Percentiles rank a stretch among this genome's conserved stretches.
Evolutionary conservation across 495 filamentous ascomycete species (phyloP).

Genomic region (Penicillium pulvis): DNA sequence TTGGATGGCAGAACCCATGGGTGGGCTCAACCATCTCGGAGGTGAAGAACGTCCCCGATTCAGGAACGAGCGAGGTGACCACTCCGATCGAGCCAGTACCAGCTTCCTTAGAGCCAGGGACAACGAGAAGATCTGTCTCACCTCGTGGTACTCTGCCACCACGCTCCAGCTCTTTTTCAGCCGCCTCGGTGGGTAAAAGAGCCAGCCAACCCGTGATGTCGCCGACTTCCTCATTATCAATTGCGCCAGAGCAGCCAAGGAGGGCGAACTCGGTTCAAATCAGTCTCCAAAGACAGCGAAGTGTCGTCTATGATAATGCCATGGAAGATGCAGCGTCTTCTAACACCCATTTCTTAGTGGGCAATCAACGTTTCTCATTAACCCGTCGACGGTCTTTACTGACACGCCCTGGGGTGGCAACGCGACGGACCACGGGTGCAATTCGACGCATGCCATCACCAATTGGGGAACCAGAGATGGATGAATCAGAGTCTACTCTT

Average conservation of each 20-base stretch:
- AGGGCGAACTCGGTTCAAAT: slow-evolving; percentile 39
- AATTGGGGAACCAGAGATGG: slow-evolving; percentile 26
- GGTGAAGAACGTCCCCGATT: slow-evolving; percentile 12
- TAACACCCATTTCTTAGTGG: slow-evolving; percentile 42
- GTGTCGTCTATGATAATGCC: slow-evolving; percentile 26
- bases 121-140: slow-evolving; percentile 4
- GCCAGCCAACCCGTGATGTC: slow-evolving; percentile 28
- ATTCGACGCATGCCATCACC: slow-evolving; percentile 28
- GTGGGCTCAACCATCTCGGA: slow-evolving; percentile 22
- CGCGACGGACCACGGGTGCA: slow-evolving; percentile 38
- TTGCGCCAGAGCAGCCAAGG: slow-evolving; percentile 23
- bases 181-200: slow-evolving; percentile 19
- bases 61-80: slow-evolving; percentile 18
- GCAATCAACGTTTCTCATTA: slow-evolving; percentile 42
- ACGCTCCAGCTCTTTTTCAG: slow-evolving; percentile 19
- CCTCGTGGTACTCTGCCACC: slow-evolving; percentile 5
- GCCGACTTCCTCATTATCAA: slow-evolving; percentile 16
- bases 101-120: neutral
- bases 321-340: slow-evolving; percentile 37
- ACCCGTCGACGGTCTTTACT: slow-evolving; percentile 52
- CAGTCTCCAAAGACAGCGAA: slow-evolving; percentile 26
- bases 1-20: slow-evolving; percentile 36
- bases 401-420: slow-evolving; percentile 50
- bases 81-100: slow-evolving; percentile 23
- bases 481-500: slow-evolving; percentile 15